These are phyloP conservation scores for Byssochlamys sp. DNA, from an alignment of 2,329 filamentous ascomycete species.

Conservation along the genomic window DNA sequence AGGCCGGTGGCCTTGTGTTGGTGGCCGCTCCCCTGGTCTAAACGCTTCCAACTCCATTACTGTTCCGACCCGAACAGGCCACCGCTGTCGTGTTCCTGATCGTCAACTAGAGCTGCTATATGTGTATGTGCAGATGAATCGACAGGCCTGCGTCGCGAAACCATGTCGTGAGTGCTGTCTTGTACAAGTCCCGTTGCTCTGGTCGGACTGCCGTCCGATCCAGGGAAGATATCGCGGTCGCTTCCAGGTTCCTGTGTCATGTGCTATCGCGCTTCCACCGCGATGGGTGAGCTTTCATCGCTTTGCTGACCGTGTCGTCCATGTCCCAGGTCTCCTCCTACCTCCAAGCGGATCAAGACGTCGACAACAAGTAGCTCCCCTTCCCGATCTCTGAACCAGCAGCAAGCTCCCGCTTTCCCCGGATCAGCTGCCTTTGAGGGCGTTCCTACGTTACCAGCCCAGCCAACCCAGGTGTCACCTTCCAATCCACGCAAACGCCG, in stretches of 20 bases:
- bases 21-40: constrained; percentile 1
- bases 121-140: constrained; percentile 33
- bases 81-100: constrained; percentile 13
- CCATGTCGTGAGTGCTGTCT: constrained; percentile 31
- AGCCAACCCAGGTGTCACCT: constrained; percentile 15
- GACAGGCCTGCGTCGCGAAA: constrained; percentile 27
- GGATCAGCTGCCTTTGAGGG: constrained; percentile 28
- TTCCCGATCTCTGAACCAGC: constrained; percentile 29
- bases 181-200: neutral
- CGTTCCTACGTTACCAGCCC: constrained; percentile 31
- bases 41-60: constrained; percentile 8
- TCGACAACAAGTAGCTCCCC: constrained; percentile 25
- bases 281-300: neutral
- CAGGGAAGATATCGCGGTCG: neutral
- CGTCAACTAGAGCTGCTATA: constrained; percentile 13
- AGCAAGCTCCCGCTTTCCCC: constrained; percentile 28
- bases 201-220: constrained; percentile 10
- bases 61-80: constrained; percentile 1
- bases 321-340: constrained; percentile 29
- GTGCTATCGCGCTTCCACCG: neutral
- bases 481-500: constrained; percentile 38
- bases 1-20: neutral
- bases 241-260: neutral
- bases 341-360: constrained; percentile 34
- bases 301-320: constrained; percentile 5